Evolutionary conservation across 495 filamentous ascomycete genomes (phyloP).

Genomic region (Penicillium odoratum): DNA sequence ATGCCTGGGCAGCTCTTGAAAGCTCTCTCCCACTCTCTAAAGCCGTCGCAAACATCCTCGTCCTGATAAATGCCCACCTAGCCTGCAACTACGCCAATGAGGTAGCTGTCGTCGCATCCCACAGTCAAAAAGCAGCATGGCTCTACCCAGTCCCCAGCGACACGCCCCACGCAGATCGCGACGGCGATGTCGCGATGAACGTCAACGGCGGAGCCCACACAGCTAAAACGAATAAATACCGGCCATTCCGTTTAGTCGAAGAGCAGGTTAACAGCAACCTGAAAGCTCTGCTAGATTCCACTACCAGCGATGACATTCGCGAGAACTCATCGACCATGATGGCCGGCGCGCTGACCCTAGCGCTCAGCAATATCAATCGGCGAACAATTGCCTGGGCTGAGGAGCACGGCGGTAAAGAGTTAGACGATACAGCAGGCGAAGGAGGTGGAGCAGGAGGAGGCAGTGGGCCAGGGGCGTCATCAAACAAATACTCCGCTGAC

Average conservation of each 20-base stretch:
- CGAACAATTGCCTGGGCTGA: constrained; percentile 49
- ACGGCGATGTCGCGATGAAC: constrained; percentile 42
- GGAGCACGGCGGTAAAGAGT: constrained; percentile 42
- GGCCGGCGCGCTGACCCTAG: constrained; percentile 87
- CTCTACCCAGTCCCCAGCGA: constrained; percentile 65
- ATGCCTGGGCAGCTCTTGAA: constrained; percentile 82
- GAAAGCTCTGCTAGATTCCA: constrained; percentile 64
- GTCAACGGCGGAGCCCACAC: constrained; percentile 15
- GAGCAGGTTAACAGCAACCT: constrained; percentile 71
- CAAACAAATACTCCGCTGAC: constrained; percentile 40
- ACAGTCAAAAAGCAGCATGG: constrained; percentile 79
- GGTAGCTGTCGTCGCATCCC: constrained; percentile 88
- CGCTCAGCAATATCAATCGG: constrained; percentile 83
- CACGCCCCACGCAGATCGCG: constrained; percentile 21
- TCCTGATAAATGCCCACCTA: constrained; percentile 95
- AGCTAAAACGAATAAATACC: constrained; percentile 82
- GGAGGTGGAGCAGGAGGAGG: constrained; percentile 23
- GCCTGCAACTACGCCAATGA: constrained; percentile 90
- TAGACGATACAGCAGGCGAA: constrained; percentile 32
- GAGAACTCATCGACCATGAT: constrained; percentile 73
- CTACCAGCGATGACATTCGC: constrained; percentile 56
- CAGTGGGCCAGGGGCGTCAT: constrained; percentile 13
- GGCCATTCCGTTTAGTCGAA: constrained; percentile 84
- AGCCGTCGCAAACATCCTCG: constrained; percentile 84
- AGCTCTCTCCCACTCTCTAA: constrained; percentile 77